A percentile compares a stretch with the other conserved stretches of the same genome.
Conservation (phyloP, 768 basidiomycete genomes). For the Rubroboletus pulcherrimus region DNA sequence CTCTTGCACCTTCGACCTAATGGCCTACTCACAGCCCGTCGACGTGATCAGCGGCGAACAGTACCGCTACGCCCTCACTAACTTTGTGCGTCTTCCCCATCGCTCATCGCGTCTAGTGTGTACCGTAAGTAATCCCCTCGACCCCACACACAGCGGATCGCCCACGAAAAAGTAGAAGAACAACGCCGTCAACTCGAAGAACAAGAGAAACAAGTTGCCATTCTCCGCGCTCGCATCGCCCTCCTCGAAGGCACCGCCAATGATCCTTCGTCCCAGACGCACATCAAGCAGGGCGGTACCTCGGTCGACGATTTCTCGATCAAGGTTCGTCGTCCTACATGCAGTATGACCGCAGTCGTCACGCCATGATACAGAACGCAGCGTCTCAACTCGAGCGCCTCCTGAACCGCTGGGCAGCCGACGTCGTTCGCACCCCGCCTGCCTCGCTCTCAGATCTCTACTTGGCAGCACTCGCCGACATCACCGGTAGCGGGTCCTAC, state of each 20-base stretch:
- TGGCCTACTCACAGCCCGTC: constrained; percentile 19
- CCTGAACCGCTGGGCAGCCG: constrained; percentile 87
- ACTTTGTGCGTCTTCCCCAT: constrained; percentile 55
- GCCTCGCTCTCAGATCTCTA: constrained; percentile 50
- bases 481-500: constrained; percentile 41
- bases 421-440: constrained; percentile 58
- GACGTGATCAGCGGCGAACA: constrained; percentile 53
- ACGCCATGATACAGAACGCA: constrained; percentile 50
- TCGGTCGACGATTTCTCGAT: constrained; percentile 88
- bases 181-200: constrained; percentile 76
- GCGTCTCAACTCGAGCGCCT: constrained; percentile 78
- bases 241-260: constrained; percentile 62
- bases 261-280: constrained; percentile 32
- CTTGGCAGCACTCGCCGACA: constrained; percentile 55
- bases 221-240: constrained; percentile 65
- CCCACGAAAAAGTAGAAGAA: constrained; percentile 85
- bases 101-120: not conserved
- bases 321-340: constrained; percentile 47
- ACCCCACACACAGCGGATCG: constrained; percentile 50
- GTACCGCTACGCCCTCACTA: constrained; percentile 79
- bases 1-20: not conserved
- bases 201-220: constrained; percentile 79
- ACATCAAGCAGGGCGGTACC: constrained; percentile 45
- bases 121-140: not conserved
- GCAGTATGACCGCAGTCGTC: not conserved